Evolutionary conservation across 164 flowering plant species (phyloP).

Genomic region (Kingdonia uniflora): DNA sequence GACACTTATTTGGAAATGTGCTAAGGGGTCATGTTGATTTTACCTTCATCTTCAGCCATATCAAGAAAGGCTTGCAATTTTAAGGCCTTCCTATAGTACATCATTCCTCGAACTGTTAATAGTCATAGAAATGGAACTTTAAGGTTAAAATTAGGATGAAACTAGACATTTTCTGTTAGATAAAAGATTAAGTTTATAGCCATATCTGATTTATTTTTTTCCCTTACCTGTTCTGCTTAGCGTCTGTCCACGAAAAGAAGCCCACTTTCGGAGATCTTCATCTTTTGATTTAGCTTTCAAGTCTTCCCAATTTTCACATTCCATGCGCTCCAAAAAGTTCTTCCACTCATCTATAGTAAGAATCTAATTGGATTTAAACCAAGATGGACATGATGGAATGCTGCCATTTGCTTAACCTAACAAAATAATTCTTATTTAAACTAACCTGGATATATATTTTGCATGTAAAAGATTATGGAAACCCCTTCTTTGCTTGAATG

Average conservation of each 20-base stretch:
- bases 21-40: not conserved
- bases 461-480: slow-evolving; percentile 76
- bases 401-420: not conserved
- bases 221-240: slow-evolving; percentile 68
- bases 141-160: slow-evolving; percentile 1
- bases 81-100: slow-evolving; percentile 86
- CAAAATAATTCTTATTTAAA: not conserved
- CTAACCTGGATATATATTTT: slow-evolving; percentile 85
- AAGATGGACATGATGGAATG: slow-evolving; percentile 2
- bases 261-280: slow-evolving; percentile 74
- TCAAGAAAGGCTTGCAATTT: slow-evolving; percentile 91
- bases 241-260: slow-evolving; percentile 84
- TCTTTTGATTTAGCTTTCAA: slow-evolving; percentile 22
- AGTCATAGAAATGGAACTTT: slow-evolving; percentile 1
- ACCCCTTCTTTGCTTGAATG: slow-evolving; percentile 54
- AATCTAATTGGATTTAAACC: not conserved
- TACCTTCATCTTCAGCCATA: slow-evolving; percentile 76
- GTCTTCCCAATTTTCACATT: slow-evolving; percentile 35
- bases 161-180: not conserved
- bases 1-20: not conserved
- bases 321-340: slow-evolving; percentile 83
- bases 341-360: slow-evolving; percentile 71
- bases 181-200: not conserved
- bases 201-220: not conserved
- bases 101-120: slow-evolving; percentile 86